Percentiles rank a stretch among this genome's conserved stretches.
These are phyloP conservation scores for Jackrogersella multiformis DNA, from an alignment of 495 filamentous ascomycete genomes.

Conservation along the genomic window DNA sequence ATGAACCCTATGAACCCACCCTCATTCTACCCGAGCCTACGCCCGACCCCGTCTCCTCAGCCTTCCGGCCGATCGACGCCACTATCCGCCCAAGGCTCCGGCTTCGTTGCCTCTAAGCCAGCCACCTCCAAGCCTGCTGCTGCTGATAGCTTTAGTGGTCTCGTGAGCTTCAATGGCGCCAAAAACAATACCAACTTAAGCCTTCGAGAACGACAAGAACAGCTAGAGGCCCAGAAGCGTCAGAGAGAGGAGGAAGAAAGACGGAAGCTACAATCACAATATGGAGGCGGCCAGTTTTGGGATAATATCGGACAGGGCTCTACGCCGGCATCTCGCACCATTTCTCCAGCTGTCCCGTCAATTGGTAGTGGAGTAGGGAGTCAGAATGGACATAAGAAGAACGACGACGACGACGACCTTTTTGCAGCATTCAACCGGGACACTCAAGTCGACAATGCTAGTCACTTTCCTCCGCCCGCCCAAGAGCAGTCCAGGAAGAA, in stretches of 20 bases:
- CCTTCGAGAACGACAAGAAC: constrained; percentile 85
- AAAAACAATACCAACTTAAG: constrained; percentile 75
- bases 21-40: constrained; percentile 67
- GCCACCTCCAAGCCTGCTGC: constrained; percentile 69
- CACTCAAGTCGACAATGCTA: constrained; percentile 68
- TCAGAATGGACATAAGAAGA: constrained; percentile 46
- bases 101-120: constrained; percentile 58
- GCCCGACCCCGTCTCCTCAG: constrained; percentile 67
- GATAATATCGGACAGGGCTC: constrained; percentile 63
- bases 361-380: constrained; percentile 36
- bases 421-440: constrained; percentile 68
- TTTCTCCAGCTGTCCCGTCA: constrained; percentile 37
- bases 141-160: constrained; percentile 87
- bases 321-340: constrained; percentile 51
- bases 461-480: constrained; percentile 65
- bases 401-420: constrained; percentile 66
- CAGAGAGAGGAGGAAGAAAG: constrained; percentile 77
- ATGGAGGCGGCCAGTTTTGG: constrained; percentile 77
- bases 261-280: constrained; percentile 74
- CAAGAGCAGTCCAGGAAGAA: constrained; percentile 38
- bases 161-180: constrained; percentile 79
- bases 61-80: constrained; percentile 75
- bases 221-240: constrained; percentile 77
- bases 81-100: constrained; percentile 64
- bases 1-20: constrained; percentile 58